These are phyloP conservation scores for Ambrosia artemisiifolia DNA, from an alignment of 129 eudicot species.

Conservation along the genomic window DNA sequence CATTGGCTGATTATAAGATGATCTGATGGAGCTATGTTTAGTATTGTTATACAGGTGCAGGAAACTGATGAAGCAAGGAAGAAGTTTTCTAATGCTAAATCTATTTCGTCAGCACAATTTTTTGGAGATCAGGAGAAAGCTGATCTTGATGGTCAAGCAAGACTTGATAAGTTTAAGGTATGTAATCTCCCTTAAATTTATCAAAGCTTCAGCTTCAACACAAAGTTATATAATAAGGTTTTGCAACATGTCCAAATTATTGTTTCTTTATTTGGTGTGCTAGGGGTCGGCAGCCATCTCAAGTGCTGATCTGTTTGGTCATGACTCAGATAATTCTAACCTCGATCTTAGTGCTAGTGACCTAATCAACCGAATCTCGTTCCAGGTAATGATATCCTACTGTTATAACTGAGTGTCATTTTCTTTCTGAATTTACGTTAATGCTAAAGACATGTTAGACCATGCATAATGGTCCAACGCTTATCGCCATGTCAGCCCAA, in stretches of 20 bases:
- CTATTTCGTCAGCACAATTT: constrained; percentile 79
- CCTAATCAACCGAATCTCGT: constrained; percentile 65
- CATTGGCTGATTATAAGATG: not conserved
- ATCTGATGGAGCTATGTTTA: not conserved
- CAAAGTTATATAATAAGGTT: not conserved
- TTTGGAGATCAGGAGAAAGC: constrained; percentile 63
- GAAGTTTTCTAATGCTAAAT: constrained; percentile 86
- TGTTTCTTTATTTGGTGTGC: not conserved
- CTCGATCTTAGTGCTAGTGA: constrained; percentile 67
- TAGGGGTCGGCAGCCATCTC: constrained; percentile 78
- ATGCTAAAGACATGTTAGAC: not conserved
- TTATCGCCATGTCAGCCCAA: too few relatives aligned
- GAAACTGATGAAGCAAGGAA: constrained; percentile 93
- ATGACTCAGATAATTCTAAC: constrained; percentile 28
- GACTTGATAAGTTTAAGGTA: constrained; percentile 62
- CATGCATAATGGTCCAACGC: too few relatives aligned
- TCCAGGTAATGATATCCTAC: constrained; percentile 53
- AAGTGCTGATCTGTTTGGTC: constrained; percentile 83
- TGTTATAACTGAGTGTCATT: not conserved
- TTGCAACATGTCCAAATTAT: not conserved
- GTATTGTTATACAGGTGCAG: constrained; percentile 42
- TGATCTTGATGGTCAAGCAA: constrained; percentile 47
- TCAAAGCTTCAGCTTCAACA: not conserved
- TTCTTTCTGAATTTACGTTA: not conserved
- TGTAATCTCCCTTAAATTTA: constrained; percentile 7